A percentile compares a stretch with the other conserved stretches of the same genome.
phyloP scores from a whole-genome alignment of 768 basidiomycete species.

The Pulveroboletus sp. region DNA sequence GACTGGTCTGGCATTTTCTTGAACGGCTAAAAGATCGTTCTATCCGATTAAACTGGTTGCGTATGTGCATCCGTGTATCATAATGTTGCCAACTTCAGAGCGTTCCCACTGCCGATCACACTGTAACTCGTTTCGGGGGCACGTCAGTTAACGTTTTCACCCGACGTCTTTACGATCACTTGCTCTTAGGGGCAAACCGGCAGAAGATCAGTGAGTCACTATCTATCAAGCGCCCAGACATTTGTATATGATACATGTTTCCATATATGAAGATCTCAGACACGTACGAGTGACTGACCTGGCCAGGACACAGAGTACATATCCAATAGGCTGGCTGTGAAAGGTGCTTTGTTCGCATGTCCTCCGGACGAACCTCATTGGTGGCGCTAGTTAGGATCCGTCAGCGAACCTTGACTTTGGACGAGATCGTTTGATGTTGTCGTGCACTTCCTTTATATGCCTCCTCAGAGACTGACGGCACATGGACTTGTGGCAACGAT shows the following conservation, averaged over 20 bases:
- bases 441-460: constrained; percentile 20
- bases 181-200: neutral
- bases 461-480: constrained; percentile 15
- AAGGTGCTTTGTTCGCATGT: constrained; percentile 7
- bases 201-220: neutral
- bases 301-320: neutral
- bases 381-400: neutral
- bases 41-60: neutral
- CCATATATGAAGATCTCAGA: neutral
- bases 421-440: constrained; percentile 14
- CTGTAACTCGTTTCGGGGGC: neutral
- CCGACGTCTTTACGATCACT: neutral
- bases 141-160: neutral
- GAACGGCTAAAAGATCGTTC: constrained; percentile 11
- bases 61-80: neutral
- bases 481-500: constrained; percentile 14
- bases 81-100: neutral
- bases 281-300: neutral
- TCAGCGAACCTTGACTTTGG: neutral
- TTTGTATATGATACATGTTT: neutral
- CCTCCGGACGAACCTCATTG: neutral
- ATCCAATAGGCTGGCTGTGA: neutral
- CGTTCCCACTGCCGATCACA: constrained; percentile 3
- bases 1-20: constrained; percentile 54
- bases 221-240: neutral